Evolutionary conservation across 306 rosid genomes (phyloP), one percentile per base, ranked within the genome.

Genomic region (Gynostemma pentaphyllum): DNA sequence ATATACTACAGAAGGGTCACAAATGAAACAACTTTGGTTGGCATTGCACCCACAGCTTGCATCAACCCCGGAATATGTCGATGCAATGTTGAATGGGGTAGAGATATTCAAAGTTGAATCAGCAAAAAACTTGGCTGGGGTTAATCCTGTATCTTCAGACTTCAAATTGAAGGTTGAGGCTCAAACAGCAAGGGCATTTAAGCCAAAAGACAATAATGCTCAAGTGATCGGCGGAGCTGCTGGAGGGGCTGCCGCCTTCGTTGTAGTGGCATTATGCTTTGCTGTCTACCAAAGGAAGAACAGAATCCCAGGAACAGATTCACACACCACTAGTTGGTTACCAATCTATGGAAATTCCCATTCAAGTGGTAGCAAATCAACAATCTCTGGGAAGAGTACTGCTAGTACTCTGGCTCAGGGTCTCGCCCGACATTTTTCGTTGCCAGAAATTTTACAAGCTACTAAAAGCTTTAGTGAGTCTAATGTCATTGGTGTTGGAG

Each of bases 401-500:
- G 84, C 72, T 4, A 76, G 76, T 26, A 56, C 36, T 41, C 71
- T 79, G 44, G 84, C 84, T 13, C 81, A 80, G 63, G 84, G 84
- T 23, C 78, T 79, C 13, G 78, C 81, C 13, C 68, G 84, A 30
- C 79, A 76, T 65, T 80, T 80, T 73, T 57, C 81, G 5, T 74
- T 80, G 23, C 12, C 41, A 0, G 81, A 80, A 68, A 69, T 80
- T 71, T 66, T 76, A 61, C 72, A 76, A 7, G 84, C 84, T 39
- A 80, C 84, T 2, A 73, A 67, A 57, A 63, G 39, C 54, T 80
- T 80, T 14, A 80, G 77, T 12, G 81, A 80, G 56, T 45, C 81
- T 9, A 69, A 80, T 42, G 79, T 80, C 49, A 70, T 80, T 42
- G 84, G 84, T 9, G 81, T 80, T 27, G 84, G 84, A 66, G 84